These are phyloP conservation scores for Dothiorella sarmentorum DNA, from an alignment of 2,329 filamentous ascomycete genomes.

Conservation along the genomic window DNA sequence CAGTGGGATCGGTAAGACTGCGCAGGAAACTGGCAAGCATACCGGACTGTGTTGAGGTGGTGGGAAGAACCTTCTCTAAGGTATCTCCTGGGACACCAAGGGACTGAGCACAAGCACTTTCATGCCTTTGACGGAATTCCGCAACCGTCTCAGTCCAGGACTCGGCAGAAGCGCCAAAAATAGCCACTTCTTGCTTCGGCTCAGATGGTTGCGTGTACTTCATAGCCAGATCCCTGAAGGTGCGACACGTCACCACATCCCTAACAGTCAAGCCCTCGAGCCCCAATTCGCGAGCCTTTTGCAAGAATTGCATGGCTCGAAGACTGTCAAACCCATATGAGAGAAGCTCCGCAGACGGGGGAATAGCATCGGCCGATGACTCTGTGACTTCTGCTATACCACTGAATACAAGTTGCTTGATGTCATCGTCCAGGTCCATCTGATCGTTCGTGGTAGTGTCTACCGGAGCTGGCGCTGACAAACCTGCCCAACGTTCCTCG, in stretches of 20 bases:
- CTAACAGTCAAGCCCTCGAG: slow-evolving; percentile 26
- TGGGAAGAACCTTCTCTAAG: slow-evolving; percentile 15
- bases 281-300: slow-evolving; percentile 17
- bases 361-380: slow-evolving; percentile 19
- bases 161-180: background rate
- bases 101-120: background rate
- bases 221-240: slow-evolving; percentile 2
- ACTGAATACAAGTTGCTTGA: background rate
- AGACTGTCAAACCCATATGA: slow-evolving; percentile 26
- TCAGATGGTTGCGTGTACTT: slow-evolving; percentile 2
- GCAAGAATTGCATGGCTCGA: slow-evolving; percentile 24
- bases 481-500: background rate
- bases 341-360: slow-evolving; percentile 24
- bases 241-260: slow-evolving; percentile 26
- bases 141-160: background rate
- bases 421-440: background rate
- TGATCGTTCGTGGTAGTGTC: background rate
- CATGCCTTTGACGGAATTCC: background rate
- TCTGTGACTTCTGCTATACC: slow-evolving; percentile 22
- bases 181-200: background rate
- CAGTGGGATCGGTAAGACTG: background rate
- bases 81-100: background rate
- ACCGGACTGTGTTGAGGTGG: slow-evolving; percentile 14
- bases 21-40: slow-evolving; percentile 18
- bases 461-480: background rate